phyloP scores from a whole-genome alignment of 1,139 yeast genomes.

The Taiozyma sp. region DNA sequence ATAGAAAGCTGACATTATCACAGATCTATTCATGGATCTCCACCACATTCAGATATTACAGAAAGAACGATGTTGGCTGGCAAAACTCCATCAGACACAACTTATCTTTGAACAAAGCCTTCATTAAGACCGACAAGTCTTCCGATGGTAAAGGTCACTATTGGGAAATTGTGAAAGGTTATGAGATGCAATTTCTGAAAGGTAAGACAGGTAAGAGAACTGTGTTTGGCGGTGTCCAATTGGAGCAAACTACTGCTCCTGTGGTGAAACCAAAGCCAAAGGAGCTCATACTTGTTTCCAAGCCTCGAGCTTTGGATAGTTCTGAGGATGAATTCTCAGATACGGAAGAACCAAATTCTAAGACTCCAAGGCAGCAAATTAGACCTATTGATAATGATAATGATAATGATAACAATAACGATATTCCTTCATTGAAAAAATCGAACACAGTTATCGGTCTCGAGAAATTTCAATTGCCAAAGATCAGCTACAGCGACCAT shows the following conservation, averaged over 20 bases:
- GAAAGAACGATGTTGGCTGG: constrained; percentile 90
- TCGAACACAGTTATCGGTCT: constrained; percentile 33
- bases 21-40: constrained; percentile 95
- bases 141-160: constrained; percentile 96
- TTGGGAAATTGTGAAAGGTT: constrained; percentile 87
- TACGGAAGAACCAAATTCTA: constrained; percentile 10
- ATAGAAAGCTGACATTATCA: constrained; percentile 75
- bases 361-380: constrained; percentile 21
- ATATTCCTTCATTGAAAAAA: constrained; percentile 25
- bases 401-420: constrained; percentile 11
- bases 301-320: constrained; percentile 3
- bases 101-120: constrained; percentile 80
- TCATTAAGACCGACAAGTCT: constrained; percentile 86
- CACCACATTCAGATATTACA: constrained; percentile 78
- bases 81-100: constrained; percentile 89
- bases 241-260: constrained; percentile 4
- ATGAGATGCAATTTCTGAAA: constrained; percentile 77
- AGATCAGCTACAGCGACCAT: constrained; percentile 1
- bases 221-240: constrained; percentile 8
- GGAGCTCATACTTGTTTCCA: not conserved
- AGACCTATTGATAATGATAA: constrained; percentile 15
- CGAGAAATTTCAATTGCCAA: constrained; percentile 20
- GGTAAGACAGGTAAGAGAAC: constrained; percentile 45
- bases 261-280: not conserved
- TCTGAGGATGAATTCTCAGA: constrained; percentile 23